A percentile compares a stretch with the other conserved stretches of the same genome.
phyloP scores from a whole-genome alignment of 2,329 filamentous ascomycete species.

The Incumbomyces lentus region DNA sequence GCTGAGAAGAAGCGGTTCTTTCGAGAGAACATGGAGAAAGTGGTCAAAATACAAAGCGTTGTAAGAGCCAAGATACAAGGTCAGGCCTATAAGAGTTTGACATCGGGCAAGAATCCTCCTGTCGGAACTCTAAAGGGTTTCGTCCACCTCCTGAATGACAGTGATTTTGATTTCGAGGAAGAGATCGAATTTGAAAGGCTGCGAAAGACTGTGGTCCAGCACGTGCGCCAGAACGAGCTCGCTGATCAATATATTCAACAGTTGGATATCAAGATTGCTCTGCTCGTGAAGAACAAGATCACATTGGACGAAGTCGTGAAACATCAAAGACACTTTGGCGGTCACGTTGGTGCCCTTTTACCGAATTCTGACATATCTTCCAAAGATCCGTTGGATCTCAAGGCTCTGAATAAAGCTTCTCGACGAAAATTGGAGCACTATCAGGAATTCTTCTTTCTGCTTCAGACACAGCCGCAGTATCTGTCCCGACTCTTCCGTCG shows the following conservation, averaged over 20 bases:
- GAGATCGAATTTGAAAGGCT: constrained; percentile 94
- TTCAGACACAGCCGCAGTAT: constrained; percentile 94
- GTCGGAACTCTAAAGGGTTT: constrained; percentile 97
- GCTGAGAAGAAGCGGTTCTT: constrained; percentile 80
- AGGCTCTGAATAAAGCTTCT: constrained; percentile 94
- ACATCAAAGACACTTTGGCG: constrained; percentile 92
- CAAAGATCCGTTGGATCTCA: constrained; percentile 87
- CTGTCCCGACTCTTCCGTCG: constrained; percentile 78
- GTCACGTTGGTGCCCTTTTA: constrained; percentile 72
- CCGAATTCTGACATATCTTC: constrained; percentile 82
- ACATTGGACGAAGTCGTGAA: constrained; percentile 95
- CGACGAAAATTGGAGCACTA: constrained; percentile 92
- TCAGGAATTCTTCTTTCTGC: constrained; percentile 92
- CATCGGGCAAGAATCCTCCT: constrained; percentile 89
- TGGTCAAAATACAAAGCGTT: constrained; percentile 97
- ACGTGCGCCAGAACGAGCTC: constrained; percentile 93
- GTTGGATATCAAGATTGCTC: constrained; percentile 95
- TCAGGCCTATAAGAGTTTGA: constrained; percentile 95
- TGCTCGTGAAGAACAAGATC: constrained; percentile 99
- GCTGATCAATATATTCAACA: constrained; percentile 97
- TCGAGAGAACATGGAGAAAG: constrained; percentile 95
- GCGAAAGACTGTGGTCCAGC: constrained; percentile 91
- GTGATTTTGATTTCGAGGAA: constrained; percentile 97
- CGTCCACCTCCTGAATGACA: constrained; percentile 93
- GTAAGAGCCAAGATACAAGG: constrained; percentile 90